phyloP scores from a whole-genome alignment of 352 stramenopile genomes.

The Phytophthora sansomeana region DNA sequence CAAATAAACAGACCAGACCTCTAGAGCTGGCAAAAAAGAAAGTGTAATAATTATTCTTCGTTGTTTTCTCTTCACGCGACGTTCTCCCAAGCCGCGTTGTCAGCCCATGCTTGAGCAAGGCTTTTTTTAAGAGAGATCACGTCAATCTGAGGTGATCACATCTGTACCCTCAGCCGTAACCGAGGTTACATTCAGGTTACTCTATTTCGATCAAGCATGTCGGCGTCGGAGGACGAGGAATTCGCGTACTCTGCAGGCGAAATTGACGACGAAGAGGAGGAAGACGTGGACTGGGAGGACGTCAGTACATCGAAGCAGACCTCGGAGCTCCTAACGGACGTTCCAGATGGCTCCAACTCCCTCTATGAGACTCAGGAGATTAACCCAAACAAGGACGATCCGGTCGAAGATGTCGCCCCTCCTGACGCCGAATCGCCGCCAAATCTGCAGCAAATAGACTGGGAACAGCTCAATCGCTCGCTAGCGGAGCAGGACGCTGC shows the following conservation, averaged over 20 bases:
- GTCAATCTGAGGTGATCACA: not conserved
- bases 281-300: slow-evolving; percentile 74
- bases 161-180: not conserved
- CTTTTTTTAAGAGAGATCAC: too few species aligned
- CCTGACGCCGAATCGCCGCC: slow-evolving; percentile 12
- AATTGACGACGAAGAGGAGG: slow-evolving; percentile 53
- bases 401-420: slow-evolving; percentile 9
- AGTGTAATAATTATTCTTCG: too few species aligned
- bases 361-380: slow-evolving; percentile 26
- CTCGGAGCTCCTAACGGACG: not conserved
- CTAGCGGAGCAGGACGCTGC: slow-evolving; percentile 38
- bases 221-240: slow-evolving; percentile 50
- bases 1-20: slow-evolving; percentile 17
- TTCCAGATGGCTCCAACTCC: not conserved
- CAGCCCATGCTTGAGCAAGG: too few species aligned
- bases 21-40: slow-evolving; percentile 9
- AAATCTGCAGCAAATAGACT: slow-evolving; percentile 65
- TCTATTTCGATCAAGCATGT: not conserved
- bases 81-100: too few species aligned
- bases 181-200: not conserved
- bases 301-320: slow-evolving; percentile 36
- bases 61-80: too few species aligned
- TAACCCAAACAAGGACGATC: slow-evolving; percentile 12
- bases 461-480: slow-evolving; percentile 71
- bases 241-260: slow-evolving; percentile 63